Evolutionary conservation across 1,139 yeast genomes (phyloP).

Genomic region (Hansenula lynferdii): DNA sequence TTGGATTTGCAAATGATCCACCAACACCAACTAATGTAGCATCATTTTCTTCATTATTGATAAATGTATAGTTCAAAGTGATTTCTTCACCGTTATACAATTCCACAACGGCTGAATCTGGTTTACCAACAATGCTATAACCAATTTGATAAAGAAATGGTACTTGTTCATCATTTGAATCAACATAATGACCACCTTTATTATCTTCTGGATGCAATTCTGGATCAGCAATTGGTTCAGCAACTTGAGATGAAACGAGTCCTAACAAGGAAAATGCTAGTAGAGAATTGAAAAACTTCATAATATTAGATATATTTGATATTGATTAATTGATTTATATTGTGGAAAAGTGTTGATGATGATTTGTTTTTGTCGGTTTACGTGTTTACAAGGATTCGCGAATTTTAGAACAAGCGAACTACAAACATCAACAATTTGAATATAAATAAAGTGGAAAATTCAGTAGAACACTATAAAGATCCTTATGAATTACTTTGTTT

Average conservation of each 20-base stretch:
- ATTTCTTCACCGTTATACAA: constrained; percentile 45
- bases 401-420: too few relatives aligned
- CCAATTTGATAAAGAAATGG: constrained; percentile 34
- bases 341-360: too few relatives aligned
- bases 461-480: too few relatives aligned
- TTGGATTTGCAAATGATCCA: constrained; percentile 60
- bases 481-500: too few relatives aligned
- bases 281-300: constrained; percentile 3
- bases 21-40: constrained; percentile 67
- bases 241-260: constrained; percentile 4
- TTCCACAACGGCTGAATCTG: constrained; percentile 36
- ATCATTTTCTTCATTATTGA: constrained; percentile 52
- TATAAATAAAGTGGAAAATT: too few relatives aligned
- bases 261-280: constrained; percentile 6
- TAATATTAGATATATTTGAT: background rate
- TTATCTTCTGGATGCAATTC: constrained; percentile 10
- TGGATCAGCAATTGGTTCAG: too few relatives aligned
- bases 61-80: constrained; percentile 48
- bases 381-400: too few relatives aligned
- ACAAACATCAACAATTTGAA: too few relatives aligned
- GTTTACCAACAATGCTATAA: constrained; percentile 37
- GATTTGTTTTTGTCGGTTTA: too few relatives aligned
- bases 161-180: constrained; percentile 11
- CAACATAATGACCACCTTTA: constrained; percentile 18
- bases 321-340: too few relatives aligned